Conservation (phyloP, 768 basidiomycete genomes). For the Lentinula edodes region DNA sequence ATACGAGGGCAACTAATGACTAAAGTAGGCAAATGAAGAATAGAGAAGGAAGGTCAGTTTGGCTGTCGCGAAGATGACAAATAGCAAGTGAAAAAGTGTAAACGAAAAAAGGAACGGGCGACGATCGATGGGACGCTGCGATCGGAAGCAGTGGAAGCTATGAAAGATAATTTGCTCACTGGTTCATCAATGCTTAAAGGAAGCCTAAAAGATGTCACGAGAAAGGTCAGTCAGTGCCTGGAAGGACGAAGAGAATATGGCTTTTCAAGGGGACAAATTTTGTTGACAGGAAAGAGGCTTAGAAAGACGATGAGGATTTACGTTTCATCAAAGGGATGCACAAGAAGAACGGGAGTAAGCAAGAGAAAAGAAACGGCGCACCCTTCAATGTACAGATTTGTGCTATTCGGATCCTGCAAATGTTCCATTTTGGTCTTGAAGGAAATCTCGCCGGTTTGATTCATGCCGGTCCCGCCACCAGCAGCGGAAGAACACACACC, state of each 20-base stretch:
- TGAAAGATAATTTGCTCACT: background rate
- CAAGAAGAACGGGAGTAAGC: background rate
- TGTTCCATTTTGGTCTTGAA: conserved; percentile 83
- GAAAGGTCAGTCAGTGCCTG: background rate
- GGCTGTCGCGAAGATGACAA: background rate
- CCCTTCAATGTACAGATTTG: conserved; percentile 82
- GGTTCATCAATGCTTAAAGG: conserved; percentile 17
- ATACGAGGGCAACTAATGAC: conserved; percentile 62
- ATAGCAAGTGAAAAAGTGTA: background rate
- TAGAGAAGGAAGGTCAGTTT: background rate
- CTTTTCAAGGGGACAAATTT: no score
- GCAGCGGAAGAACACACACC: background rate
- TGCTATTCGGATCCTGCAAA: conserved; percentile 58
- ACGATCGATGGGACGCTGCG: background rate
- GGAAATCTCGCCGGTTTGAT: conserved; percentile 15
- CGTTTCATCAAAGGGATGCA: background rate
- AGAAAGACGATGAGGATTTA: no score
- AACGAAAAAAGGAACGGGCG: background rate
- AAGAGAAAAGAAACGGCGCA: conserved; percentile 18
- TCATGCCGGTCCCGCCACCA: background rate
- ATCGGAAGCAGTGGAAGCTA: background rate
- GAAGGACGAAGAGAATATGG: background rate
- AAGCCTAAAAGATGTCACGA: conserved; percentile 8
- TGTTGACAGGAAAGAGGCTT: background rate
- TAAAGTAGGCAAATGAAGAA: conserved; percentile 17